Conservation (phyloP, 2,329 filamentous ascomycete genomes). For the Harringtonia lauricola region DNA sequence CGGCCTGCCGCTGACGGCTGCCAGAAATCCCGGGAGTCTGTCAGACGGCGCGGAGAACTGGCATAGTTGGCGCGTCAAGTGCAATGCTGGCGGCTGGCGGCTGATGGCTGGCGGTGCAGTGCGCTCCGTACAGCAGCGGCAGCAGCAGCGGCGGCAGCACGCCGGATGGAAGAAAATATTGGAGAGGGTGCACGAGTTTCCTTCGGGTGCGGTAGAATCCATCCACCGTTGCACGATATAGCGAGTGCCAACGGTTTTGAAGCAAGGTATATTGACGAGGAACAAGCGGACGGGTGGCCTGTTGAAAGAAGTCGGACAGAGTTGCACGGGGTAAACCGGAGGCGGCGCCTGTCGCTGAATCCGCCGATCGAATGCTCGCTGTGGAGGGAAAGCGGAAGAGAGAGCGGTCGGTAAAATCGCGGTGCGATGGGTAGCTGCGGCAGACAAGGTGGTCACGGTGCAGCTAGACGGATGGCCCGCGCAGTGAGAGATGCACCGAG, state of each 20-base stretch:
- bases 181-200: constrained; percentile 3
- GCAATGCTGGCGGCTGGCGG: neutral
- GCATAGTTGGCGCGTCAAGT: constrained; percentile 9
- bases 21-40: constrained; percentile 8
- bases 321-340: no score
- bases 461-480: no score
- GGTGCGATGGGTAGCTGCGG: no score
- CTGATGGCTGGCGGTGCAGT: neutral
- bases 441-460: no score
- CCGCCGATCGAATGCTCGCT: no score
- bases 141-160: neutral
- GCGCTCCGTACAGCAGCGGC: no score
- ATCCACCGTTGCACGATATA: constrained; percentile 3
- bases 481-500: no score
- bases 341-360: no score
- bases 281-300: neutral
- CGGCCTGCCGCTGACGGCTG: constrained; percentile 8
- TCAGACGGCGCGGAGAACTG: constrained; percentile 5
- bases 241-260: no score
- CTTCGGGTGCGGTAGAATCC: constrained; percentile 2
- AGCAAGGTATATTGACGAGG: neutral
- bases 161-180: neutral
- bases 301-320: neutral
- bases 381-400: no score
- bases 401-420: no score